phyloP scores from a whole-genome alignment of 371 early-diverging fungal species.

The Dichotomocladium elegans region DNA sequence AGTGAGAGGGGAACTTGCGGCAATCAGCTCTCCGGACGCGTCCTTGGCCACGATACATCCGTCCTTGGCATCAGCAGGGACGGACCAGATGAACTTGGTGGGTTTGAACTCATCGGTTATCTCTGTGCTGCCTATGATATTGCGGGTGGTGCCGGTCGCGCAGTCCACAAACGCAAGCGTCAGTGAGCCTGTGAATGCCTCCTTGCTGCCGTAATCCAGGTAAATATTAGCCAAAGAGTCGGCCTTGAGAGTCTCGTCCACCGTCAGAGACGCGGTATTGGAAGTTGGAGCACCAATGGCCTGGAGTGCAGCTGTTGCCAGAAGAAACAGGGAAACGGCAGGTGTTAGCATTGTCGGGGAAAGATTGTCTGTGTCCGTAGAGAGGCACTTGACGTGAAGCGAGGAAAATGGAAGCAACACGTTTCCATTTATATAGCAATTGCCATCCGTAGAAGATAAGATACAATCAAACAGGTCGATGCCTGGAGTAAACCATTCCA shows the following conservation, averaged over 20 bases:
- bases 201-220: conserved; percentile 18
- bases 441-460: no score
- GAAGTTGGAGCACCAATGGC: conserved; percentile 17
- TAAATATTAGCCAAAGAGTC: conserved; percentile 25
- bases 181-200: conserved; percentile 1
- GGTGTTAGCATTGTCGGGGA: conserved; percentile 5
- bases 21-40: conserved; percentile 11
- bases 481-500: no score
- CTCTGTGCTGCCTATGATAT: conserved; percentile 11
- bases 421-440: no score
- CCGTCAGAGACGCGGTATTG: background rate
- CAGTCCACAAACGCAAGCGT: conserved; percentile 17
- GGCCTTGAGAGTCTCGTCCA: conserved; percentile 1
- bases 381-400: no score
- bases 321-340: conserved; percentile 15
- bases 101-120: conserved; percentile 14
- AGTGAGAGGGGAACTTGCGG: conserved; percentile 12
- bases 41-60: conserved; percentile 21
- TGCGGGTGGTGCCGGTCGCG: conserved; percentile 2
- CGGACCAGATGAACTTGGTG: conserved; percentile 24
- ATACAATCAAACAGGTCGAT: no score
- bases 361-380: background rate
- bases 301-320: conserved; percentile 25
- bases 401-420: no score
- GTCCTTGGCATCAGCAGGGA: conserved; percentile 12